phyloP scores from a whole-genome alignment of 2,329 filamentous ascomycete genomes.

The Botryotinia calthae region DNA sequence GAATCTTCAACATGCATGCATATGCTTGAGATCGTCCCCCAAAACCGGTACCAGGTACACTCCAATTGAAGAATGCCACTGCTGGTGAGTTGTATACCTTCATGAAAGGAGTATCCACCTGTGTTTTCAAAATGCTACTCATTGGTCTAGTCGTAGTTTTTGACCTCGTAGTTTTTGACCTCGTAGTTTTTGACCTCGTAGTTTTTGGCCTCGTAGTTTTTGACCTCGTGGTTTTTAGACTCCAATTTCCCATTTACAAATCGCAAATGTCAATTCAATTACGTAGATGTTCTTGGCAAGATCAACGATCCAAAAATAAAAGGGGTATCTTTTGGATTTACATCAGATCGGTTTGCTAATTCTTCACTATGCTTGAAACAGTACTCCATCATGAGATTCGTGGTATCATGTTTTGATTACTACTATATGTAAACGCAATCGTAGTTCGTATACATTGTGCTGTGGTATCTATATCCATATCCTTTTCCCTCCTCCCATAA shows the following conservation, averaged over 20 bases:
- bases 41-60: background rate
- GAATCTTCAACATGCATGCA: background rate
- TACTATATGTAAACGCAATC: slow-evolving; percentile 11
- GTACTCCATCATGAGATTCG: background rate
- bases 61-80: background rate
- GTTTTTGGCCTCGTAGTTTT: slow-evolving; percentile 2
- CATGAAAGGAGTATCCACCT: background rate
- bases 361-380: background rate
- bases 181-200: background rate
- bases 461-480: slow-evolving; percentile 11
- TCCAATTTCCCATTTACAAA: background rate
- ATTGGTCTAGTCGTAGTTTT: background rate
- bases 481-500: slow-evolving; percentile 5
- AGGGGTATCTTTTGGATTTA: background rate
- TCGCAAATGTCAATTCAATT: background rate
- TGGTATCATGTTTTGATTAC: slow-evolving; percentile 3
- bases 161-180: background rate
- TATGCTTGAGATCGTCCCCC: too few species aligned
- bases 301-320: background rate
- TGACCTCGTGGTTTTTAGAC: background rate
- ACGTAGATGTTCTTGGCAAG: background rate
- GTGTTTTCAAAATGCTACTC: too few species aligned
- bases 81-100: background rate
- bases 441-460: background rate
- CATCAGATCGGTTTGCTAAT: background rate